These are phyloP conservation scores for Gleditsia sinensis DNA, from an alignment of 306 rosid genomes.

Conservation along the genomic window DNA sequence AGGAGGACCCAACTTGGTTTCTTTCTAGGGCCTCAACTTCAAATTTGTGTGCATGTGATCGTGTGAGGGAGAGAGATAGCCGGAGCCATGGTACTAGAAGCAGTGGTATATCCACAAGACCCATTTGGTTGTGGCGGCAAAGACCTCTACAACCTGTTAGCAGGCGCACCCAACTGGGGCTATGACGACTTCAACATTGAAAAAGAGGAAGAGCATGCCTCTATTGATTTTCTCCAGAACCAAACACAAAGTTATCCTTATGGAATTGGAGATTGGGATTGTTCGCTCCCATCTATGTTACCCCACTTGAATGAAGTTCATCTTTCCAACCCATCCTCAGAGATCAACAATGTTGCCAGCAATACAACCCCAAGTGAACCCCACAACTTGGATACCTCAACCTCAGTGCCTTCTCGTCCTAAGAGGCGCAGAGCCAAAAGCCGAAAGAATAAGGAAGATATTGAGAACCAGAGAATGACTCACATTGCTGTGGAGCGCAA, in stretches of 20 bases:
- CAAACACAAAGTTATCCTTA: slow-evolving; percentile 48
- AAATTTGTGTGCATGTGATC: slow-evolving; percentile 29
- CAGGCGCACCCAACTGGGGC: slow-evolving; percentile 38
- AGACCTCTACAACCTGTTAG: slow-evolving; percentile 59
- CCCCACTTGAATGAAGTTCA: slow-evolving; percentile 44
- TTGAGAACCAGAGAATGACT: slow-evolving; percentile 96
- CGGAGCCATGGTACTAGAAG: slow-evolving; percentile 72
- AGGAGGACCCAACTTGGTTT: slow-evolving; percentile 20
- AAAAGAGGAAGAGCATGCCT: slow-evolving; percentile 31
- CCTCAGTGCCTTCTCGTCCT: slow-evolving; percentile 40
- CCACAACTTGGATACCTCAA: slow-evolving; percentile 37
- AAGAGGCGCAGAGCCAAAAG: slow-evolving; percentile 75
- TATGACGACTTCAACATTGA: slow-evolving; percentile 33
- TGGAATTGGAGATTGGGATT: slow-evolving; percentile 48
- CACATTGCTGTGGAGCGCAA: slow-evolving; percentile 97
- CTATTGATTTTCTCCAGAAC: slow-evolving; percentile 46
- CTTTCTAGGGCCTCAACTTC: background rate
- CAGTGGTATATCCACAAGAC: slow-evolving; percentile 81
- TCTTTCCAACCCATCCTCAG: slow-evolving; percentile 44
- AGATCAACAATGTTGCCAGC: slow-evolving; percentile 27
- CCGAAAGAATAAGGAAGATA: slow-evolving; percentile 80
- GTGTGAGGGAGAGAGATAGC: slow-evolving; percentile 23
- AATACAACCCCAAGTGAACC: background rate
- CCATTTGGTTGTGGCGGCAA: slow-evolving; percentile 55
- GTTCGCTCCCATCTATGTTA: slow-evolving; percentile 44